phyloP scores from a whole-genome alignment of 176 grass and related monocot genomes.

The Hordeum marinum region DNA sequence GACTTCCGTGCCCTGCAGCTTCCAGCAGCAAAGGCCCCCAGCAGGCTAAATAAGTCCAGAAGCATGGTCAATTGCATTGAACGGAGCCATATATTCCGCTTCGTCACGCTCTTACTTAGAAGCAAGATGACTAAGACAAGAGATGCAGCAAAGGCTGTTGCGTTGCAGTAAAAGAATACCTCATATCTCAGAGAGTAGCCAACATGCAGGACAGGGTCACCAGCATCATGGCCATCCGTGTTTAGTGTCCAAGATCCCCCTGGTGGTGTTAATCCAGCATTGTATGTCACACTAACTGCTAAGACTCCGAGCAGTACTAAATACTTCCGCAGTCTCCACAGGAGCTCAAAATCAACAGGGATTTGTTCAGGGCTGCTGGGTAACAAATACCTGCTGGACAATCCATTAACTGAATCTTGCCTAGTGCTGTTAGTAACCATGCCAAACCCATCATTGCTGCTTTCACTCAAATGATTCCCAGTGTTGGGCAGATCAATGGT shows the following conservation, averaged over 20 bases:
- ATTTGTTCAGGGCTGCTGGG: background rate
- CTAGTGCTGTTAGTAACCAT: background rate
- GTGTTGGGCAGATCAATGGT: background rate
- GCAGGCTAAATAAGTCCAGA: constrained; percentile 40
- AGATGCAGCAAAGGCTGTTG: constrained; percentile 44
- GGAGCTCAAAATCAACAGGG: constrained; percentile 14
- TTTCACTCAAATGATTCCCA: background rate
- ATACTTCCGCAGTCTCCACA: constrained; percentile 47
- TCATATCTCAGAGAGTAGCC: background rate
- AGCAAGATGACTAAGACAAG: constrained; percentile 63
- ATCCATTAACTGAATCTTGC: background rate
- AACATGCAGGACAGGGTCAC: constrained; percentile 31
- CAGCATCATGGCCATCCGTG: background rate
- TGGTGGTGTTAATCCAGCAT: constrained; percentile 39
- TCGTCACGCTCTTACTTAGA: constrained; percentile 35
- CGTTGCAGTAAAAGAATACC: constrained; percentile 44
- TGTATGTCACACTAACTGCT: constrained; percentile 43
- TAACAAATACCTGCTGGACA: background rate
- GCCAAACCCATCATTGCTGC: background rate
- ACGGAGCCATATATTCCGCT: constrained; percentile 11
- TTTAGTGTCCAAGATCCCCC: constrained; percentile 13
- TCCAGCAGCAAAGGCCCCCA: constrained; percentile 53
- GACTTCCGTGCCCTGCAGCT: constrained; percentile 28
- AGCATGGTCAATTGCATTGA: constrained; percentile 46
- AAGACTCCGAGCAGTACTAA: constrained; percentile 30